Evolutionary conservation across 2,329 filamentous ascomycete genomes (phyloP), one percentile per base, ranked within the genome.

Genomic region (Trichothecium roseum): DNA sequence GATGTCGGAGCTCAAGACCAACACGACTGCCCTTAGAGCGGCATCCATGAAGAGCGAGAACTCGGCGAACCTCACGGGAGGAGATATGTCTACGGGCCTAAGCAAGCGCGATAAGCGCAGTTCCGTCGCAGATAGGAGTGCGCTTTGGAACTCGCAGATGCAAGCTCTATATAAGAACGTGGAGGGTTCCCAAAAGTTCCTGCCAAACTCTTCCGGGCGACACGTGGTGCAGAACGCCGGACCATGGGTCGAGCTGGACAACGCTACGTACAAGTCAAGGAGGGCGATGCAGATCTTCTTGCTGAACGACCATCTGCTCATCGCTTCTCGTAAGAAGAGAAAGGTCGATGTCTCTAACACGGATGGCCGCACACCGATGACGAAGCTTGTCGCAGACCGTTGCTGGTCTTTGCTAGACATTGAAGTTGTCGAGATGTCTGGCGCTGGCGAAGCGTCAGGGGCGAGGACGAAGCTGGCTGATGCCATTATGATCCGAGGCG

Each of bases 181-280:
- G n/a, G 91, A 96, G 56, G 89, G 89, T 2, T 94, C 88, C 8
- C 91, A 98, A 52, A 96, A 96, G 56, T 98, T 94, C 51, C 66
- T 98, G 9, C 91, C 91, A 12, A 91, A 88, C 37, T 73, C 87
- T 15, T 78, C 84, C 15, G 89, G 88, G n/a, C 80, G 91, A 28
- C 93, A 95, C 54, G 87, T 98, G 31, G 77, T 96, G 3, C 80
- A 94, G 55, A 89, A 96, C 56, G 94, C 87, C 4, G 83, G 85
- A 2, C 75, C 82, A 32, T 98, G 91, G 91, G 84, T 96, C 40
- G 89, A 98, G 62, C 68, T 98, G 41, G 93, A 98, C 59, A 93
- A 91, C 43, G 91, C 91, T 9, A 98, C 91, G 0, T 96, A 94
- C 78, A 95, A 94, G 59, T 85, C 89, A 4, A 72, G 84, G 43